Conservation (phyloP, 352 stramenopile genomes). For the Phytophthora ohioensis region DNA sequence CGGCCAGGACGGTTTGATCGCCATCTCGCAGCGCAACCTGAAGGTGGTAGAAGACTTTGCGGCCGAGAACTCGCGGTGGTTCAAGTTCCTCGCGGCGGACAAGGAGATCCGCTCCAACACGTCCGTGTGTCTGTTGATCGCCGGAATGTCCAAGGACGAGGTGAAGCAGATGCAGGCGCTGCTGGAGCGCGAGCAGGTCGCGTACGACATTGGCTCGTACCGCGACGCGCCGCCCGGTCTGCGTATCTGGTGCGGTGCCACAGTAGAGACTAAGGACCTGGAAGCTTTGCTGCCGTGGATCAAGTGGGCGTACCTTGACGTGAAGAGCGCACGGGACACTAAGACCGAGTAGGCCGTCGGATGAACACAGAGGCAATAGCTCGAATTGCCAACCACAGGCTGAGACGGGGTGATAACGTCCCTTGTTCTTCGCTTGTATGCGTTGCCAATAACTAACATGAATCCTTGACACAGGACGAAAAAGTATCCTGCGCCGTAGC, state of each 20-base stretch:
- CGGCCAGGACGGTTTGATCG: constrained; percentile 94
- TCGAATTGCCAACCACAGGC: constrained; percentile 33
- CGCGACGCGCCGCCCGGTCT: constrained; percentile 97
- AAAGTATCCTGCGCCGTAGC: no score
- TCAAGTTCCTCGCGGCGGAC: constrained; percentile 97
- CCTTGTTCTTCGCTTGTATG: constrained; percentile 23
- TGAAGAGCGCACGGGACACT: constrained; percentile 61
- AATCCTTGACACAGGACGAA: not conserved
- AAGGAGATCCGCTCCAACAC: constrained; percentile 96
- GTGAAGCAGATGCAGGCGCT: constrained; percentile 98
- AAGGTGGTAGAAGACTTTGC: constrained; percentile 97
- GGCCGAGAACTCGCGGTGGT: constrained; percentile 94
- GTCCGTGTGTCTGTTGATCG: constrained; percentile 97
- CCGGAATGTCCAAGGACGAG: constrained; percentile 91
- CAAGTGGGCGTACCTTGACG: constrained; percentile 97
- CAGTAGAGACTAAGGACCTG: constrained; percentile 97
- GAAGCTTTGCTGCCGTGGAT: constrained; percentile 99
- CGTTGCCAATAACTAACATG: constrained; percentile 29
- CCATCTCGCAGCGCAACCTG: constrained; percentile 95
- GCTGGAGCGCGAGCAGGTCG: constrained; percentile 96
- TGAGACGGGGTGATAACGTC: constrained; percentile 10
- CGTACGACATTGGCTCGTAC: constrained; percentile 99
- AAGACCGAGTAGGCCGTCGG: constrained; percentile 37
- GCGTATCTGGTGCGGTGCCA: constrained; percentile 99
- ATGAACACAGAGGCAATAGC: constrained; percentile 1